Percentiles rank a stretch among this genome's conserved stretches.
phyloP scores from a whole-genome alignment of 495 filamentous ascomycete genomes.

The Acidomyces sp. region DNA sequence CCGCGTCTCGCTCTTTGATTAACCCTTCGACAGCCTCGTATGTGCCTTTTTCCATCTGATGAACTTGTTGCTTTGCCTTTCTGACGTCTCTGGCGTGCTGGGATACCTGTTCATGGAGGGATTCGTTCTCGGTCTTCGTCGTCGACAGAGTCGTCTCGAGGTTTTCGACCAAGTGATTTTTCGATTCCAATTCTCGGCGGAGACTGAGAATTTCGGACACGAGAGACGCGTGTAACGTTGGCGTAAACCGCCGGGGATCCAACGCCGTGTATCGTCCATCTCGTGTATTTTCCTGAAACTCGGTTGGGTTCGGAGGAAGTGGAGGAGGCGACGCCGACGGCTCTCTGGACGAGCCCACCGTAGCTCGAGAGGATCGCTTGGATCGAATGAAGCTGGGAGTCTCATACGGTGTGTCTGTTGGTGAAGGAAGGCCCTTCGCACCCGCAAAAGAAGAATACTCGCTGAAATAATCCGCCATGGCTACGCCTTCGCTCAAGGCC shows the following conservation, averaged over 20 bases:
- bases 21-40: conserved; percentile 71
- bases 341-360: conserved; percentile 36
- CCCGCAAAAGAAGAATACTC: conserved; percentile 25
- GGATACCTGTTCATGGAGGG: conserved; percentile 45
- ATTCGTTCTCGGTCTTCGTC: conserved; percentile 59
- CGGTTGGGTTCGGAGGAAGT: conserved; percentile 39
- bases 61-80: conserved; percentile 70
- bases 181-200: conserved; percentile 77
- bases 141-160: conserved; percentile 65
- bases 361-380: conserved; percentile 39
- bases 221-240: conserved; percentile 84
- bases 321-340: conserved; percentile 49
- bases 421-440: conserved; percentile 46
- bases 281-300: conserved; percentile 32
- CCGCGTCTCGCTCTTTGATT: conserved; percentile 74
- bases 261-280: conserved; percentile 67
- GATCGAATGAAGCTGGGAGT: conserved; percentile 37
- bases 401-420: conserved; percentile 51
- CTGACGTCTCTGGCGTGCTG: conserved; percentile 58
- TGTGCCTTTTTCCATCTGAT: conserved; percentile 74
- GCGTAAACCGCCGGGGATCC: conserved; percentile 85
- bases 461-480: conserved; percentile 26
- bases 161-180: conserved; percentile 66
- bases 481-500: neutral
- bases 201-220: conserved; percentile 87